Evolutionary conservation across 2,329 filamentous ascomycete species (phyloP).

Genomic region (Fusarium sarcochroum): DNA sequence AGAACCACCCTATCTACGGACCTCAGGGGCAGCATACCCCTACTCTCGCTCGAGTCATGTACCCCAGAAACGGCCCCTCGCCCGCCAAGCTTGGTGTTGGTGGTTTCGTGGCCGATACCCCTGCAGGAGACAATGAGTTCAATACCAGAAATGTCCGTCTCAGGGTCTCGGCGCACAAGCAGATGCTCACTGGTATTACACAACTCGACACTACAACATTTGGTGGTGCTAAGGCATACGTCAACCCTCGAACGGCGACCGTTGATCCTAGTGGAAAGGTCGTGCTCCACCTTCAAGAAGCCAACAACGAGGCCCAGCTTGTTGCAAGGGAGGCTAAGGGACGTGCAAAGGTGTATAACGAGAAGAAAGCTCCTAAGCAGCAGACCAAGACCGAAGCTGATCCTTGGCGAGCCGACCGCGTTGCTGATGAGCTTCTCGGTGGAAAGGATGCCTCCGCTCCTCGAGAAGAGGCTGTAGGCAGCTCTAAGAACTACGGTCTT

Average conservation of each 20-base stretch:
- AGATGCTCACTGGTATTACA: conserved; percentile 54
- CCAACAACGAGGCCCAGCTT: conserved; percentile 56
- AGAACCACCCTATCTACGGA: conserved; percentile 74
- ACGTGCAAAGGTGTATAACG: conserved; percentile 52
- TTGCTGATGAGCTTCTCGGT: conserved; percentile 50
- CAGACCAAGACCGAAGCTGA: conserved; percentile 20
- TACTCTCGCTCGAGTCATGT: conserved; percentile 65
- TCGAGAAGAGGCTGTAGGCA: conserved; percentile 65
- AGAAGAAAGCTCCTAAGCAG: conserved; percentile 39
- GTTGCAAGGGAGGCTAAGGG: conserved; percentile 64
- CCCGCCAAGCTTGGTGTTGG: conserved; percentile 66
- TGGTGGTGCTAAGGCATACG: conserved; percentile 70
- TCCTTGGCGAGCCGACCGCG: conserved; percentile 42
- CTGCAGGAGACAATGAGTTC: conserved; percentile 60
- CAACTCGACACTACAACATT: conserved; percentile 61
- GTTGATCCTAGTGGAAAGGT: conserved; percentile 67
- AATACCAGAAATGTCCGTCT: conserved; percentile 49
- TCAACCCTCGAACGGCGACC: conserved; percentile 60
- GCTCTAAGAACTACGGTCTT: conserved; percentile 57
- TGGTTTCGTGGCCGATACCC: conserved; percentile 65
- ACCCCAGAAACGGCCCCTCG: conserved; percentile 55
- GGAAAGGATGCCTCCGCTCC: conserved; percentile 14
- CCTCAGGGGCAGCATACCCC: conserved; percentile 67
- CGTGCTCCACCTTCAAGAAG: conserved; percentile 59
- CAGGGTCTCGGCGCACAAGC: conserved; percentile 39